Conservation (phyloP, 163 green algal genomes). For the Volvox carteri region DNA sequence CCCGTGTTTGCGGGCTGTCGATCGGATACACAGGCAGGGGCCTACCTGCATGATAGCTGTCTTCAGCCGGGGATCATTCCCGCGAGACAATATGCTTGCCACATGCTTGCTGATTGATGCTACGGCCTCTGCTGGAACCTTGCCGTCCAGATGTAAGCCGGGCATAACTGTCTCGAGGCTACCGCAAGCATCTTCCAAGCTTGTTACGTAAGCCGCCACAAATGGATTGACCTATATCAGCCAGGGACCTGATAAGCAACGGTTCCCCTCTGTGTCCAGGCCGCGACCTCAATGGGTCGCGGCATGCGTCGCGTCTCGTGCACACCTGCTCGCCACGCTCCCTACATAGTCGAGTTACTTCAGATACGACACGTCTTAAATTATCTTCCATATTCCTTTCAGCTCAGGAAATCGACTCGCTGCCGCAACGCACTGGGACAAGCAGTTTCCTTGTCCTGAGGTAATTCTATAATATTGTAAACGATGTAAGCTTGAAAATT, state of each 20-base stretch:
- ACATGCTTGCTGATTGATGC: constrained; percentile 39
- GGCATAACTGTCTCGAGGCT: constrained; percentile 28
- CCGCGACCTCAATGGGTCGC: constrained; percentile 13
- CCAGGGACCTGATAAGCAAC: not conserved
- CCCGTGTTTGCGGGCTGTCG: not conserved
- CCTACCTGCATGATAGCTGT: constrained; percentile 64
- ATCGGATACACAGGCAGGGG: not conserved
- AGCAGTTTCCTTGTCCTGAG: too few species aligned
- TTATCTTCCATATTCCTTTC: constrained; percentile 59
- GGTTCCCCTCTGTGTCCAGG: not conserved
- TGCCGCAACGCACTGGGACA: too few species aligned
- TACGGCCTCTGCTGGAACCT: constrained; percentile 43
- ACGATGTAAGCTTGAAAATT: not conserved
- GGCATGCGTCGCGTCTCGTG: constrained; percentile 12
- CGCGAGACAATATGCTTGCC: not conserved
- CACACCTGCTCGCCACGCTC: constrained; percentile 55
- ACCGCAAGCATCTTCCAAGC: constrained; percentile 58
- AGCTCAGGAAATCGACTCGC: not conserved
- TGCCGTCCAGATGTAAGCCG: constrained; percentile 5
- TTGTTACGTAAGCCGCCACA: constrained; percentile 62
- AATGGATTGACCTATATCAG: constrained; percentile 53
- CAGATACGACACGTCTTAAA: constrained; percentile 64
- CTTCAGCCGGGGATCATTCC: constrained; percentile 47
- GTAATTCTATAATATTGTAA: too few species aligned
- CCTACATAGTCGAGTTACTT: constrained; percentile 45